These are phyloP conservation scores for Diutina catenulata DNA, from an alignment of 1,139 yeast genomes.

Conservation along the genomic window DNA sequence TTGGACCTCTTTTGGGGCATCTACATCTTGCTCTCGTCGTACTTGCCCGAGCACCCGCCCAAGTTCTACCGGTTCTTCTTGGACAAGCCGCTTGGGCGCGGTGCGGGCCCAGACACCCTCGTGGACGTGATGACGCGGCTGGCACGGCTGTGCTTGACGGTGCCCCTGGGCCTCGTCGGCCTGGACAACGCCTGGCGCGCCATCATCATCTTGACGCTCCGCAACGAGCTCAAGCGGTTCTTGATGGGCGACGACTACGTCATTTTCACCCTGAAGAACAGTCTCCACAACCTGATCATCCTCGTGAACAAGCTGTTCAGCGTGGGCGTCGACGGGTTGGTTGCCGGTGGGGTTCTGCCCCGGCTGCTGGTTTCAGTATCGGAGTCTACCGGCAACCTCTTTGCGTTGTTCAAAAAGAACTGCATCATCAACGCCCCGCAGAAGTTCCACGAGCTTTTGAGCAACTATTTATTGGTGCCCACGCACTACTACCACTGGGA, in stretches of 20 bases:
- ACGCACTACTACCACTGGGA: constrained; percentile 26
- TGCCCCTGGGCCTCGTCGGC: background rate
- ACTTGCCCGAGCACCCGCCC: constrained; percentile 7
- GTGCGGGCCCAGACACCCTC: background rate
- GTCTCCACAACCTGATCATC: constrained; percentile 36
- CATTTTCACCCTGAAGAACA: constrained; percentile 26
- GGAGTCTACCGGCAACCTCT: constrained; percentile 9
- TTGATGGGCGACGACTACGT: background rate
- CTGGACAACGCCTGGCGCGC: constrained; percentile 1
- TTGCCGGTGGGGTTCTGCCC: background rate
- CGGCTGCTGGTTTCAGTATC: background rate
- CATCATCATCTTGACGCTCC: background rate
- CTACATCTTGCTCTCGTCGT: constrained; percentile 8
- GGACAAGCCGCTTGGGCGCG: background rate
- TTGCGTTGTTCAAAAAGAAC: constrained; percentile 26
- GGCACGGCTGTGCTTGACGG: background rate
- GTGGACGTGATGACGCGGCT: constrained; percentile 1
- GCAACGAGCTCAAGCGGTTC: background rate
- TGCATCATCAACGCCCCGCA: constrained; percentile 32
- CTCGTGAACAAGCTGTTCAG: constrained; percentile 29
- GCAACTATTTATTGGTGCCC: constrained; percentile 30
- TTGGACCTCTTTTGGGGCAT: constrained; percentile 10
- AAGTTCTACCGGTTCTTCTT: constrained; percentile 8
- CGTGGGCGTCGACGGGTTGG: background rate
- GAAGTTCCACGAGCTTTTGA: constrained; percentile 32